A percentile compares a stretch with the other conserved stretches of the same genome.
Conservation (phyloP, 495 filamentous ascomycete species). For the Aspergillus nidulans region DNA sequence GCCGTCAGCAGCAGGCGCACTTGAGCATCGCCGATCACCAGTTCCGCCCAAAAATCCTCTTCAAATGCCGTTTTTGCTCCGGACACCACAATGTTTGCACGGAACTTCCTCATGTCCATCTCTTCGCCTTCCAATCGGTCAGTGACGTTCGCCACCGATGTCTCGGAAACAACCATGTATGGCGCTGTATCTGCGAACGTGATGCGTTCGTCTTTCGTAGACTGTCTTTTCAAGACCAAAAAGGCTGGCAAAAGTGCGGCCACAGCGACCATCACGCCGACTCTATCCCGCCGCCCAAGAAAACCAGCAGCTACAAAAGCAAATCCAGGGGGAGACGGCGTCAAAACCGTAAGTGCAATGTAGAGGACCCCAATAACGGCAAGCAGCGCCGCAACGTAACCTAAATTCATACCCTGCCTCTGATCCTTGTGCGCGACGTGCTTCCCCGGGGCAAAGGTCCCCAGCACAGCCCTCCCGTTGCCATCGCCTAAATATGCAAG, state of each 20-base stretch:
- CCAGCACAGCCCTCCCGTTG: slow-evolving; percentile 59
- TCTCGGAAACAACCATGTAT: slow-evolving; percentile 65
- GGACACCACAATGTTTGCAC: slow-evolving; percentile 77
- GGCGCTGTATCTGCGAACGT: slow-evolving; percentile 81
- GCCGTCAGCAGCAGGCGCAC: slow-evolving; percentile 57
- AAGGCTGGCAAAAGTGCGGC: neutral
- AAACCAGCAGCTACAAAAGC: neutral
- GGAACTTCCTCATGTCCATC: slow-evolving; percentile 77
- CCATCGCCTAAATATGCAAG: slow-evolving; percentile 63
- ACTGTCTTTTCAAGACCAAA: neutral
- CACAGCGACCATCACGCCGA: neutral
- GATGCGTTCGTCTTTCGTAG: slow-evolving; percentile 41
- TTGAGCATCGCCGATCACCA: slow-evolving; percentile 32
- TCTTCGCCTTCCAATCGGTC: slow-evolving; percentile 50
- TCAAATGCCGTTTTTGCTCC: slow-evolving; percentile 60
- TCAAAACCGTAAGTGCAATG: neutral
- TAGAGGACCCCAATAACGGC: neutral
- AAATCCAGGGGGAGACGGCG: neutral
- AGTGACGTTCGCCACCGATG: slow-evolving; percentile 64
- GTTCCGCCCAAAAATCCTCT: slow-evolving; percentile 82
- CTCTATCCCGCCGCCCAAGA: neutral
- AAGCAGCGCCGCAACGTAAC: neutral
- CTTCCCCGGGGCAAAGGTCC: slow-evolving; percentile 43
- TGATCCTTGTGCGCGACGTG: slow-evolving; percentile 14
- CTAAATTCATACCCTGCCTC: neutral